These are phyloP conservation scores for Solanum hybrid DNA, from an alignment of 305 asterid genomes.

Conservation along the genomic window DNA sequence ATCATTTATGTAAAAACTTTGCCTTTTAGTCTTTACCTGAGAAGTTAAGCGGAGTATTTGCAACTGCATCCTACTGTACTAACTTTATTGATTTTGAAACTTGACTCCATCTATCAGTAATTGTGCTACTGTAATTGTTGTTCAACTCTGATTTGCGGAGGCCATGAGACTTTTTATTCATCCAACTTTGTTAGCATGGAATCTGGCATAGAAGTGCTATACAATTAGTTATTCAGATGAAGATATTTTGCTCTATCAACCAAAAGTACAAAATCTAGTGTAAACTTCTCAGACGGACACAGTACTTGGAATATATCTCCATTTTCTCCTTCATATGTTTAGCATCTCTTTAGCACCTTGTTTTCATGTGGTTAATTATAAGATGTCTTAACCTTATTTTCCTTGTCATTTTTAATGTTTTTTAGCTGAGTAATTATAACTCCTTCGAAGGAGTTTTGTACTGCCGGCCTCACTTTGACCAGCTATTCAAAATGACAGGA, in stretches of 20 bases:
- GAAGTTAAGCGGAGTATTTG: neutral
- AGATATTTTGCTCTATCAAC: neutral
- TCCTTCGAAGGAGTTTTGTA: constrained; percentile 78
- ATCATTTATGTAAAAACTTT: neutral
- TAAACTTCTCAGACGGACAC: neutral
- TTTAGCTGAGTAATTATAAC: constrained; percentile 67
- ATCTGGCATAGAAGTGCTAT: neutral
- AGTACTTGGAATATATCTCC: neutral
- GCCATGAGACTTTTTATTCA: neutral
- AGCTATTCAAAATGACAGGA: constrained; percentile 77
- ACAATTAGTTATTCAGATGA: neutral
- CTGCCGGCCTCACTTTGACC: constrained; percentile 81
- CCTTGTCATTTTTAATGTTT: neutral
- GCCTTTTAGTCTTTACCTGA: neutral
- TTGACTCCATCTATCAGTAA: neutral
- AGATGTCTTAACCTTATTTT: neutral
- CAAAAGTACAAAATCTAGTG: neutral
- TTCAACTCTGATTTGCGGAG: neutral
- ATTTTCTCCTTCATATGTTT: neutral
- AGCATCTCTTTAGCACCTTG: neutral
- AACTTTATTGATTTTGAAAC: neutral
- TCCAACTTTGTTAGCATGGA: neutral
- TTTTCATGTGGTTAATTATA: neutral
- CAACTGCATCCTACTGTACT: neutral
- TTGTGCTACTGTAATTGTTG: neutral